Conservation (phyloP, 805 yeast species). For the Candida pseudofarinosa region DNA sequence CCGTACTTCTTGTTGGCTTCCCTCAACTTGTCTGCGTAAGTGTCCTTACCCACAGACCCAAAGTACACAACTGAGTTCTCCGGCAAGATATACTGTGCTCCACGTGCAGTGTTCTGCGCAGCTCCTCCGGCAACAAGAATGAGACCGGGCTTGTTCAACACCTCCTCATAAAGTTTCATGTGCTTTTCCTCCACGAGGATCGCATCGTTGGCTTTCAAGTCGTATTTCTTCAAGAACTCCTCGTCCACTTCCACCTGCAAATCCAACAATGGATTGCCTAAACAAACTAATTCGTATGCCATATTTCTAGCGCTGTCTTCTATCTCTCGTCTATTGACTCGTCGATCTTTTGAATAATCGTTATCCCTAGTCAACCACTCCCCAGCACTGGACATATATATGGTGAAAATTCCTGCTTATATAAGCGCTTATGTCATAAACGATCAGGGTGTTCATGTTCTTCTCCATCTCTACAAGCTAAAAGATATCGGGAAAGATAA, state of each 20-base stretch:
- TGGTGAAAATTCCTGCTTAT: neutral
- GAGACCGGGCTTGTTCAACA: slow-evolving; percentile 55
- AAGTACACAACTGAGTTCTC: slow-evolving; percentile 80
- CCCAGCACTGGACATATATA: neutral
- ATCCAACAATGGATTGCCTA: slow-evolving; percentile 91
- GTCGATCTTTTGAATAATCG: neutral
- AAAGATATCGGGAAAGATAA: neutral
- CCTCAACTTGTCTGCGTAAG: slow-evolving; percentile 72
- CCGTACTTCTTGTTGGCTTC: slow-evolving; percentile 89
- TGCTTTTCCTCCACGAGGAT: slow-evolving; percentile 82
- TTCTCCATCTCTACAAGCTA: too few relatives aligned
- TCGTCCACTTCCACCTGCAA: slow-evolving; percentile 71
- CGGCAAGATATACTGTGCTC: slow-evolving; percentile 91
- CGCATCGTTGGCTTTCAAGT: slow-evolving; percentile 87
- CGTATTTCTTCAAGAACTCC: slow-evolving; percentile 74
- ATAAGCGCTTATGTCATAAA: too few relatives aligned
- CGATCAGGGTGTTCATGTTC: too few relatives aligned
- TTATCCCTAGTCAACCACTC: neutral
- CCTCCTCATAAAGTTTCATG: slow-evolving; percentile 80
- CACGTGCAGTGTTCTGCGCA: slow-evolving; percentile 98
- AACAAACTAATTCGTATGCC: slow-evolving; percentile 71
- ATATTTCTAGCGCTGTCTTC: slow-evolving; percentile 19
- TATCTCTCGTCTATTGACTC: neutral
- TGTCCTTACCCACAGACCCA: slow-evolving; percentile 94
- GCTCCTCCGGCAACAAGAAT: slow-evolving; percentile 96